A percentile compares a stretch with the other conserved stretches of the same genome.
phyloP scores from a whole-genome alignment of 192 early-diverging fungal species.

The Backusella parvicylindrica region DNA sequence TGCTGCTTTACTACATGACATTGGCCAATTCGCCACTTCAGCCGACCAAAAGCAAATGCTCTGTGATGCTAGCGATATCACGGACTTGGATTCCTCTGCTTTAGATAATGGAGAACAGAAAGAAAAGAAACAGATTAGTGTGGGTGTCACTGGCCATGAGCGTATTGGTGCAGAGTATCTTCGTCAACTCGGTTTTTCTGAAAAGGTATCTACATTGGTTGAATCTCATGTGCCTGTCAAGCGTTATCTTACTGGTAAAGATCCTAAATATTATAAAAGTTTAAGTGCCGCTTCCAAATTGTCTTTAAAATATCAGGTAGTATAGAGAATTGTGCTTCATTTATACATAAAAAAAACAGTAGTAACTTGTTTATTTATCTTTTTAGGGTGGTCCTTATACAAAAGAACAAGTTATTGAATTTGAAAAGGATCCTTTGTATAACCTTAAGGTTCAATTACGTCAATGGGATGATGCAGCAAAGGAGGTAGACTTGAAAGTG shows the following conservation, averaged over 20 bases:
- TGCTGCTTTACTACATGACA: conserved; percentile 55
- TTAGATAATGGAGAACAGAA: background rate
- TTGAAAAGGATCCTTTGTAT: conserved; percentile 51
- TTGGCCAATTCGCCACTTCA: conserved; percentile 54
- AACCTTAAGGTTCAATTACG: conserved; percentile 50
- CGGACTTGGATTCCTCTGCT: conserved; percentile 16
- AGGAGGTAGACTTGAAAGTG: conserved; percentile 37
- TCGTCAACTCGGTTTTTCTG: conserved; percentile 47
- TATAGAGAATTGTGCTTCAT: background rate
- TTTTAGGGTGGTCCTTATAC: conserved; percentile 42
- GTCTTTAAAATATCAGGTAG: conserved; percentile 47
- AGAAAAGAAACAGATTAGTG: conserved; percentile 21
- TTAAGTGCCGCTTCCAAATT: conserved; percentile 51
- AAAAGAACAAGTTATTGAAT: conserved; percentile 34
- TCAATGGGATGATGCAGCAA: conserved; percentile 52
- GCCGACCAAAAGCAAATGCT: conserved; percentile 47
- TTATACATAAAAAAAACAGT: background rate
- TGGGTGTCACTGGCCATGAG: conserved; percentile 52
- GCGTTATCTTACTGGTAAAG: conserved; percentile 51
- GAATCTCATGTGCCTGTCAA: conserved; percentile 56
- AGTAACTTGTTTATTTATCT: background rate
- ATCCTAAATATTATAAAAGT: conserved; percentile 40
- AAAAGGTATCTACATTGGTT: conserved; percentile 47
- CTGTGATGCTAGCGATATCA: conserved; percentile 28
- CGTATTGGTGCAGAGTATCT: conserved; percentile 54